These are phyloP conservation scores for Coemansia aciculifera DNA, from an alignment of 192 early-diverging fungal genomes.

Conservation along the genomic window DNA sequence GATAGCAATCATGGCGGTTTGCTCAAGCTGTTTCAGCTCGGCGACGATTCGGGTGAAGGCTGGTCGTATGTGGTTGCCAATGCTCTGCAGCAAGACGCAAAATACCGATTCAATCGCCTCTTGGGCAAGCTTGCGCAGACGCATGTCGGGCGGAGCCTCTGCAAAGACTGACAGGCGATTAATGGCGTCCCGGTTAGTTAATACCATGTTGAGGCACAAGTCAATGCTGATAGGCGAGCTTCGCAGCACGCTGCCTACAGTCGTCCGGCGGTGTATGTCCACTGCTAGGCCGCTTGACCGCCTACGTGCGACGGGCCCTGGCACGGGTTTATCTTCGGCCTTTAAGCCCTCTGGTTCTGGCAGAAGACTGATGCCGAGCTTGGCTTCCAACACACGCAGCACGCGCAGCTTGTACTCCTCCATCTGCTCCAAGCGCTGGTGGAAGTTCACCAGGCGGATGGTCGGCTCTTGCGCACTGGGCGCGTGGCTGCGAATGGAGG, in stretches of 20 bases:
- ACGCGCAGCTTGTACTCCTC: slow-evolving; percentile 45
- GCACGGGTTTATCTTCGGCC: neutral
- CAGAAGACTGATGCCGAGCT: slow-evolving; percentile 25
- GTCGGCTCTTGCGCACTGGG: slow-evolving; percentile 11
- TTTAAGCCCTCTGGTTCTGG: slow-evolving; percentile 10
- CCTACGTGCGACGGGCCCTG: slow-evolving; percentile 1
- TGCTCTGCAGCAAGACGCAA: slow-evolving; percentile 70
- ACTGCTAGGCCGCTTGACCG: slow-evolving; percentile 11
- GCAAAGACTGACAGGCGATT: slow-evolving; percentile 63
- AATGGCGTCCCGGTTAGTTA: slow-evolving; percentile 81
- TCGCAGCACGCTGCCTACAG: slow-evolving; percentile 39
- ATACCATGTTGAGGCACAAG: slow-evolving; percentile 82
- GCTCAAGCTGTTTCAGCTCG: slow-evolving; percentile 44
- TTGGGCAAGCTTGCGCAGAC: slow-evolving; percentile 61
- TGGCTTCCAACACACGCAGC: slow-evolving; percentile 26
- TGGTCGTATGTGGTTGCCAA: slow-evolving; percentile 56
- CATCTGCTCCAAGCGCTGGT: slow-evolving; percentile 39
- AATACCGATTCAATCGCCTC: slow-evolving; percentile 77
- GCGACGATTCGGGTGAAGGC: slow-evolving; percentile 36
- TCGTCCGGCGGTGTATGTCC: slow-evolving; percentile 19
- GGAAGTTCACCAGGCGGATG: slow-evolving; percentile 27
- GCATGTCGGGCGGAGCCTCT: slow-evolving; percentile 60
- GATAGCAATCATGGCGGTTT: slow-evolving; percentile 32
- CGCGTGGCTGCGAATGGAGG: slow-evolving; percentile 1
- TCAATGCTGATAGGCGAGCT: slow-evolving; percentile 62